Base-by-base conservation (phyloP, 768 basidiomycete species). In the Amanita fuliginea region DNA sequence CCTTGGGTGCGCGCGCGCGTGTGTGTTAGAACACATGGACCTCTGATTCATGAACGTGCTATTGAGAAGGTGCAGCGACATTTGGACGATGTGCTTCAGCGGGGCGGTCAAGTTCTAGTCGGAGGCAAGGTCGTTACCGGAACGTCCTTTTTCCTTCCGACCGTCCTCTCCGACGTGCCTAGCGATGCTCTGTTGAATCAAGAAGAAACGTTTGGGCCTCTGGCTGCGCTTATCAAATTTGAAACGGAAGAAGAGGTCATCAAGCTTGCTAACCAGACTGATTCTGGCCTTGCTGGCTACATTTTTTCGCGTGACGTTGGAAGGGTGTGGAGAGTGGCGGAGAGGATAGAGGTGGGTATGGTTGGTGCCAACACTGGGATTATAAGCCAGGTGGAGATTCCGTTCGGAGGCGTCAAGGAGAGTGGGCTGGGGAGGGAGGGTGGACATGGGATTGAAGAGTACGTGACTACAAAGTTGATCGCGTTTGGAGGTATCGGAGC, bases 201-300 rank as follows among this genome's bases (percentile, higher is more conserved):
- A 8, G 96, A 98, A 62, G 96, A 99, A 72, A 98, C 96, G 0
- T 99, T 99, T 59, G 96, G 95, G 0, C 94, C 91, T 0, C 64
- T 95, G 34, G 92, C 92, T 0, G 85, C 87, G 6, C 68, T 99
- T 19, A 82, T 77, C 62, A 84, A 83, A 60, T 99, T 99, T 60
- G 81, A 88, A 64, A 92, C 91, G 0, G 96, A 99, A 67, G 92
- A 93, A 39, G 86, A 98, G 63, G 93, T 92, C 0, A 72, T 98
- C 49, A 72, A 74, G 56, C 65, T 91, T 46, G 95, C 95, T 28
- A 98, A 99, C 64, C 69, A 77, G 56, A 74, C 82, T 1, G 78
- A 87, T 16, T 78, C 86, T 22, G 96, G 96, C 0, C 72, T 99
- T 19, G 92, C 95, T 16, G 94, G 93, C 4, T 96, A 97, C 67